Conservation (phyloP, 345 rosid species). For the Dipteronia dyeriana region DNA sequence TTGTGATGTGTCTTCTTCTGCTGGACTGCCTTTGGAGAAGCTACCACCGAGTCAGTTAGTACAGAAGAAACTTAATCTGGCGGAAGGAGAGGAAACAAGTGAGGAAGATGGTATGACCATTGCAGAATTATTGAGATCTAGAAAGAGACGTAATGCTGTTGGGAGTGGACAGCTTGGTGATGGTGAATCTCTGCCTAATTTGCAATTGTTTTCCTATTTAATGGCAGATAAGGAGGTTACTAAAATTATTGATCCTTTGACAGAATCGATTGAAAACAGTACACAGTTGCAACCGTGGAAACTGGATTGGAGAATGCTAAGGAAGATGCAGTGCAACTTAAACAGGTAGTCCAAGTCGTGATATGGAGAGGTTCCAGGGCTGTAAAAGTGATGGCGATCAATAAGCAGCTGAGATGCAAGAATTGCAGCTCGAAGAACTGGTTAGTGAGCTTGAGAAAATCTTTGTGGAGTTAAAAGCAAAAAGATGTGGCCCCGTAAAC, state of each 20-base stretch:
- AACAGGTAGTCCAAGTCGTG: neutral
- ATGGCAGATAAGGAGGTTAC: neutral
- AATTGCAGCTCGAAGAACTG: neutral
- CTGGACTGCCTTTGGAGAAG: neutral
- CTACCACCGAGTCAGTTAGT: neutral
- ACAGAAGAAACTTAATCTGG: neutral
- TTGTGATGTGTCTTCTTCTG: neutral
- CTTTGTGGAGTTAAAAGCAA: neutral
- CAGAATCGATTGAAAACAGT: neutral
- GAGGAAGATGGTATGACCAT: neutral
- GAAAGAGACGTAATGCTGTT: neutral
- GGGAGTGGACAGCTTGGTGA: neutral
- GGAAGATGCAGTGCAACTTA: constrained; percentile 1
- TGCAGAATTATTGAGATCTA: neutral
- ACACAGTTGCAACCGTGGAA: neutral
- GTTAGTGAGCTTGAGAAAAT: constrained; percentile 13
- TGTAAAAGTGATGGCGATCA: neutral
- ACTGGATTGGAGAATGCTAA: neutral
- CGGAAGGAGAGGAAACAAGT: neutral
- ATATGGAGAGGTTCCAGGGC: neutral
- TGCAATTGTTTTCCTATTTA: neutral
- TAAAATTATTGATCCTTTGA: neutral
- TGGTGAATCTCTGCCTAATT: neutral
- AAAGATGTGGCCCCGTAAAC: neutral
- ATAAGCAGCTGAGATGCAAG: neutral